Evolutionary conservation across 805 yeast genomes (phyloP).

Genomic region (Suhomyces vadensis): DNA sequence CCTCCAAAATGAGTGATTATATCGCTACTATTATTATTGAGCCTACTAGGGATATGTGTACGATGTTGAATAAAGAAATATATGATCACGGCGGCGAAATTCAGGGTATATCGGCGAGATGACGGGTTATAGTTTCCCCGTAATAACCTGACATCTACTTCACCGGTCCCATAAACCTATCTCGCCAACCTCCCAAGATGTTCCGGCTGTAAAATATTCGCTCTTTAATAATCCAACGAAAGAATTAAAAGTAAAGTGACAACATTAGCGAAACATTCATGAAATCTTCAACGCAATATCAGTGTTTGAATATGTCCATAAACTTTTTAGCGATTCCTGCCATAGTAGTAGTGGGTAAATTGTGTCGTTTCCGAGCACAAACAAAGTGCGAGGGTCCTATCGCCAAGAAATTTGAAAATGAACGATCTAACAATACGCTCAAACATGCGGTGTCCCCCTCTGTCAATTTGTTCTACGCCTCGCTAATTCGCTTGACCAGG

Average conservation of each 20-base stretch:
- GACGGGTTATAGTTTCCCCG: no score
- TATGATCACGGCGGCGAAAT: neutral
- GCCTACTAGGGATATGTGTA: neutral
- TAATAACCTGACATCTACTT: no score
- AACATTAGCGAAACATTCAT: no score
- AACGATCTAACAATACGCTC: slow-evolving; percentile 7
- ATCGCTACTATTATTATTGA: neutral
- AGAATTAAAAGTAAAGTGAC: no score
- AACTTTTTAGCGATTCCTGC: no score
- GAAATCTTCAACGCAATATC: no score
- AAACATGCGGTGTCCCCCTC: neutral
- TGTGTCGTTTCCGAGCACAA: neutral
- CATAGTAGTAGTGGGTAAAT: no score
- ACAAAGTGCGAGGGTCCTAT: slow-evolving; percentile 2
- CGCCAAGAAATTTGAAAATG: slow-evolving; percentile 6
- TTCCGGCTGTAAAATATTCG: no score
- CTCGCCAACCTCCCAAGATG: neutral
- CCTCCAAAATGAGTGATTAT: neutral
- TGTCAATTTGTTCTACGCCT: slow-evolving; percentile 2
- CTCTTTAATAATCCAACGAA: no score
- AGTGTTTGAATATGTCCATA: no score
- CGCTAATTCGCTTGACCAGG: slow-evolving; percentile 5
- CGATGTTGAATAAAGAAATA: neutral
- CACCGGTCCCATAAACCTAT: neutral
- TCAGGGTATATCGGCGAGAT: neutral